phyloP scores from a whole-genome alignment of 805 yeast genomes.

The Candida sanyiensis region DNA sequence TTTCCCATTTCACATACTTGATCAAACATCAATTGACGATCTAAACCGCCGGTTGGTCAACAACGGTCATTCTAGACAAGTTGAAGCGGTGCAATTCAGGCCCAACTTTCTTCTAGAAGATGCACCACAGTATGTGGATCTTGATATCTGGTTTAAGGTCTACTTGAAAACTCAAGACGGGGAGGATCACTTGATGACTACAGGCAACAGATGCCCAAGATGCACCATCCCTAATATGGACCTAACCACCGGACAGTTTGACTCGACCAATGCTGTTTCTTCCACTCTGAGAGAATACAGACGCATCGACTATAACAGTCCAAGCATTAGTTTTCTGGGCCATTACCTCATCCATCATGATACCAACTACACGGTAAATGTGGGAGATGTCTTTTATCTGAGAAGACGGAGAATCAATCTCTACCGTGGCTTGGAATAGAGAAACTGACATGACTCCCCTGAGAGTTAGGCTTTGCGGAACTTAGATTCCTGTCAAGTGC shows the following conservation, averaged over 20 bases:
- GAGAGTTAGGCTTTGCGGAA: too few species aligned
- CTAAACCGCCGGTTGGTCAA: slow-evolving; percentile 9
- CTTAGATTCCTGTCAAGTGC: too few species aligned
- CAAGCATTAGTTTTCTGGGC: slow-evolving; percentile 14
- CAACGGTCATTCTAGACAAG: slow-evolving; percentile 6
- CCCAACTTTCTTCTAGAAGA: slow-evolving; percentile 16
- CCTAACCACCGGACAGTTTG: slow-evolving; percentile 13
- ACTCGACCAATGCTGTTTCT: slow-evolving; percentile 13
- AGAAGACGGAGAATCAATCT: slow-evolving; percentile 11
- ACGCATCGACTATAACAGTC: slow-evolving; percentile 14
- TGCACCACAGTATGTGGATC: slow-evolving; percentile 1
- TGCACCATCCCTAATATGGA: slow-evolving; percentile 20
- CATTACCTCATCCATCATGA: slow-evolving; percentile 17
- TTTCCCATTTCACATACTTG: slow-evolving; percentile 17
- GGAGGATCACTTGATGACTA: slow-evolving; percentile 11
- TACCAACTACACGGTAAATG: slow-evolving; percentile 13
- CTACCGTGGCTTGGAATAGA: slow-evolving; percentile 1
- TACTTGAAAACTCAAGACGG: background rate
- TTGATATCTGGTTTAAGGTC: slow-evolving; percentile 14
- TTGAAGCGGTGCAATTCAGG: slow-evolving; percentile 16
- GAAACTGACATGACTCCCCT: too few species aligned
- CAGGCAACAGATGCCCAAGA: slow-evolving; percentile 18
- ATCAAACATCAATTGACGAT: slow-evolving; percentile 11
- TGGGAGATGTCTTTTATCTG: slow-evolving; percentile 15
- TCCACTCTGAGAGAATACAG: slow-evolving; percentile 14